Conservation (phyloP, 2,329 filamentous ascomycete species). For the Cladosporium phlei region DNA sequence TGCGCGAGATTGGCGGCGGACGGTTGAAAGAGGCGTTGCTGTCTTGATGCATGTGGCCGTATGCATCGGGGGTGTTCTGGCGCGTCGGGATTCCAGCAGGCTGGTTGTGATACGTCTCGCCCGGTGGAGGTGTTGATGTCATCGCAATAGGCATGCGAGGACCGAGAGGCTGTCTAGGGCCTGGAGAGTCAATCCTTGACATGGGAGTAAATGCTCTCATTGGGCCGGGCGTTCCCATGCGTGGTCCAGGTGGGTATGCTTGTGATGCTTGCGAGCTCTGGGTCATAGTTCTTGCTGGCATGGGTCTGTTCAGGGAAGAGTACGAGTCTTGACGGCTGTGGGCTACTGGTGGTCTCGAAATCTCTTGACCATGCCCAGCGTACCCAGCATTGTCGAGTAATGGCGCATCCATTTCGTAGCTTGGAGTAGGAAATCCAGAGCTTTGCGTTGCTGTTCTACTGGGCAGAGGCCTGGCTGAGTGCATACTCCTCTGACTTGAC, state of each 20-base stretch:
- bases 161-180: conserved; percentile 2
- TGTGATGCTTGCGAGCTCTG: conserved; percentile 15
- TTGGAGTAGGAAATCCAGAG: conserved; percentile 51
- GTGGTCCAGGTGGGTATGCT: conserved; percentile 16
- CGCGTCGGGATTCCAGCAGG: conserved; percentile 14
- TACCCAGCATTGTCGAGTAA: conserved; percentile 56
- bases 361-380: conserved; percentile 21
- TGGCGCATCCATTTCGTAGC: conserved; percentile 60
- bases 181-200: conserved; percentile 18
- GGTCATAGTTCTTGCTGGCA: conserved; percentile 18
- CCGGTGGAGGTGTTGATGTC: neutral
- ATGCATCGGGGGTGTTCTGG: conserved; percentile 26
- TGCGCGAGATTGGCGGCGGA: conserved; percentile 9
- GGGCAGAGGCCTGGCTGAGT: conserved; percentile 33
- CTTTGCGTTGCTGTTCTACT: conserved; percentile 48
- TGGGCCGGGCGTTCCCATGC: conserved; percentile 1
- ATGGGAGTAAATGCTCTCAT: conserved; percentile 19
- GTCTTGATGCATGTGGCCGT: conserved; percentile 19
- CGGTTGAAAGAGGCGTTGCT: conserved; percentile 20
- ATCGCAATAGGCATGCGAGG: conserved; percentile 1
- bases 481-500: conserved; percentile 41
- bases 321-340: conserved; percentile 23
- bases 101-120: neutral
- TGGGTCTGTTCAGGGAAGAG: conserved; percentile 21
- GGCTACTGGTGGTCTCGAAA: conserved; percentile 23